phyloP scores from a whole-genome alignment of 106 monocot species.

The Allium fistulosum region DNA sequence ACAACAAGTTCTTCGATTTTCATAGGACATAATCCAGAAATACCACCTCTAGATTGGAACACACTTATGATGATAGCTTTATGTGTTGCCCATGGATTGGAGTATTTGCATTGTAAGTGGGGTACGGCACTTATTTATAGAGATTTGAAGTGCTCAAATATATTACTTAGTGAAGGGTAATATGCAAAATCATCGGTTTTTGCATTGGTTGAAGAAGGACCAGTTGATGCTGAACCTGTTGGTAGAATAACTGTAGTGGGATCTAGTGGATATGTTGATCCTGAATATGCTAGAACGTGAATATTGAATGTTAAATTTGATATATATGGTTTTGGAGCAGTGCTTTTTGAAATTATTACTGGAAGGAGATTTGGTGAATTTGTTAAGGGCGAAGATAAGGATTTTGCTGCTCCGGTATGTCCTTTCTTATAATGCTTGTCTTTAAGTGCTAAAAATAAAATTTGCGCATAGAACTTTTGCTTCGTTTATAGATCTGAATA shows the following conservation, averaged over 20 bases:
- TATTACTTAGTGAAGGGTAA: neutral
- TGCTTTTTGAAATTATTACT: neutral
- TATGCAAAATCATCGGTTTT: neutral
- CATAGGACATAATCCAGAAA: too few species aligned
- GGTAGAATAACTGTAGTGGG: neutral
- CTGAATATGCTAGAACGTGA: neutral
- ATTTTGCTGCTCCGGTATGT: neutral
- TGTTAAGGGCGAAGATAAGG: neutral
- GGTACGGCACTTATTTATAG: neutral
- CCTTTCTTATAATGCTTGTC: too few species aligned
- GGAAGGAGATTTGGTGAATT: neutral
- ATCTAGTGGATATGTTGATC: neutral
- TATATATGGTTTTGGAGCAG: neutral
- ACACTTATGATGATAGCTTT: neutral
- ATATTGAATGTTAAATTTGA: neutral
- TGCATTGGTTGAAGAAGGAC: neutral
- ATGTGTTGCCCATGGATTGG: neutral
- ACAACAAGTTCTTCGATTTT: too few species aligned
- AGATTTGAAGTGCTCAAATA: neutral
- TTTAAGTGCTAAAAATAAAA: too few species aligned
- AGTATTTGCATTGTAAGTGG: neutral
- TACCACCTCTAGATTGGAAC: neutral
- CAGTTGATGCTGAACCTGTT: neutral
- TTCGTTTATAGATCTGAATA: too few species aligned
- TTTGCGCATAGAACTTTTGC: too few species aligned